Percentiles rank a stretch among this genome's conserved stretches.
These are phyloP conservation scores for Brachypodium distachyon DNA, from an alignment of 202 grass and related monocot species.

Conservation along the genomic window DNA sequence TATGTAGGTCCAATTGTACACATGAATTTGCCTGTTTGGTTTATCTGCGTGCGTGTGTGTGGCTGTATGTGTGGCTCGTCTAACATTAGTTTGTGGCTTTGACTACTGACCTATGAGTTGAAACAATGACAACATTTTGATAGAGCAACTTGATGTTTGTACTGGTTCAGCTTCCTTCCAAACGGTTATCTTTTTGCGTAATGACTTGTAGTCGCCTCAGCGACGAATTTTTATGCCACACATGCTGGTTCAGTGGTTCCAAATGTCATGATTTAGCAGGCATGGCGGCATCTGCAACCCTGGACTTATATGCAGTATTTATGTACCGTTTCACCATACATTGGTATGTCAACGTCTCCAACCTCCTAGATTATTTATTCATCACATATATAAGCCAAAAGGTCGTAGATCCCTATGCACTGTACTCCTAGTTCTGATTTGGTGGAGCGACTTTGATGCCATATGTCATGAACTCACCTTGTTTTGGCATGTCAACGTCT, in stretches of 20 bases:
- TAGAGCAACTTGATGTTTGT: conserved; percentile 3
- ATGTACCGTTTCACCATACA: not conserved
- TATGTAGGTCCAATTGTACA: conserved; percentile 8
- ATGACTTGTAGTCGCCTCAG: too few relatives aligned
- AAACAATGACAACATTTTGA: not conserved
- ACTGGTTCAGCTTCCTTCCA: not conserved
- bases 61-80: not conserved
- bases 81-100: not conserved
- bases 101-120: not conserved
- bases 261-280: not conserved
- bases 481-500: too few relatives aligned
- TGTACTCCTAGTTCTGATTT: too few relatives aligned
- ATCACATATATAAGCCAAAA: not conserved
- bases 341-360: not conserved
- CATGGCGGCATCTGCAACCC: not conserved
- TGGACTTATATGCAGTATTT: not conserved
- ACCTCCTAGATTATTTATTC: not conserved
- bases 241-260: not conserved
- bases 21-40: not conserved
- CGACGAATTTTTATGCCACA: not conserved
- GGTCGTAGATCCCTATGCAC: too few relatives aligned
- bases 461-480: too few relatives aligned
- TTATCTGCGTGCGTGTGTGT: not conserved
- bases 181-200: not conserved
- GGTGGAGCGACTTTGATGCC: too few relatives aligned